A percentile compares a stretch with the other conserved stretches of the same genome.
phyloP scores from a whole-genome alignment of 306 rosid species.

The Gillenia trifoliata region DNA sequence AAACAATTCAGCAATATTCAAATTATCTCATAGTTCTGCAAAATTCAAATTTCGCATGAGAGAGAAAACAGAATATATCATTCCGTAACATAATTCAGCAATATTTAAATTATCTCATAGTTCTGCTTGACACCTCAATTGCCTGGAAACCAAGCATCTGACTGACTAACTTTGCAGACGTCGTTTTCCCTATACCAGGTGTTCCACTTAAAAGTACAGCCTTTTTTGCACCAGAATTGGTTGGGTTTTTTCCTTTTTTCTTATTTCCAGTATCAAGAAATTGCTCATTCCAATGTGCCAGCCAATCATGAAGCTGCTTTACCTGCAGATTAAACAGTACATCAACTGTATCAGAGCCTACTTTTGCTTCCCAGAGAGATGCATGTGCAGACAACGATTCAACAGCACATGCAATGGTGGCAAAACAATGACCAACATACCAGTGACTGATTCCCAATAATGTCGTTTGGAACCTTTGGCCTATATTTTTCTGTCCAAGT shows the following conservation, averaged over 20 bases:
- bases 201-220: conserved; percentile 89
- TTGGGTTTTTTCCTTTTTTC: conserved; percentile 59
- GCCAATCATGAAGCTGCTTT: conserved; percentile 84
- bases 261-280: conserved; percentile 61
- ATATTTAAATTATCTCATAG: neutral
- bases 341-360: neutral
- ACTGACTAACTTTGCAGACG: conserved; percentile 89
- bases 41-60: neutral
- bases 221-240: conserved; percentile 57
- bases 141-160: conserved; percentile 83
- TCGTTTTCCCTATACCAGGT: conserved; percentile 98
- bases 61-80: too few relatives aligned
- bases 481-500: conserved; percentile 86
- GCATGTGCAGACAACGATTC: neutral
- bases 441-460: conserved; percentile 87
- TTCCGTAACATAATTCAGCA: neutral
- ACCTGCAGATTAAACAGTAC: conserved; percentile 42
- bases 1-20: conserved; percentile 13
- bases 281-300: conserved; percentile 75
- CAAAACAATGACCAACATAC: conserved; percentile 39
- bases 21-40: neutral
- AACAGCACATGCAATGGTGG: conserved; percentile 2
- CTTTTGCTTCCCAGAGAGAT: conserved; percentile 16
- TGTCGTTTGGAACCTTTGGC: conserved; percentile 67
- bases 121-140: conserved; percentile 53